Evolutionary conservation across 106 monocot genomes (phyloP), one percentile per base, ranked within the genome.

Genomic region (Amphibolis antarctica): DNA sequence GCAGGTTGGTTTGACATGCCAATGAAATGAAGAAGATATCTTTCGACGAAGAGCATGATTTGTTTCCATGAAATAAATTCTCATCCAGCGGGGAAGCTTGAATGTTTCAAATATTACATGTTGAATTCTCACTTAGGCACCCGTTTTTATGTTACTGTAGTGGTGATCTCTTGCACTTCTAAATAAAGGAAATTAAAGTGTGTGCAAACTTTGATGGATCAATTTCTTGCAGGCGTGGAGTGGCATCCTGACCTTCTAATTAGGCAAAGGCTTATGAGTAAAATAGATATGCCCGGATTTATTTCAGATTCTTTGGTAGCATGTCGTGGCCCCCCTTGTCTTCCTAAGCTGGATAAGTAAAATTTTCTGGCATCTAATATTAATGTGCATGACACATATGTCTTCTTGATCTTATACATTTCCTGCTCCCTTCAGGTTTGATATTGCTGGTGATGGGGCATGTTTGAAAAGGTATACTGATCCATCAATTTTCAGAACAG

Each of bases 391-490:
- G 36, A 29, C 18, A 17, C 45, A 15, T 21, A 18, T 26, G 26
- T 43, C 52, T 19, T 15, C 26, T 51, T 46, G 47, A 26, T 26
- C 47, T 66, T 25, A 66, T n/a, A 12, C 19, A 19, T 30, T 66
- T 20, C 14, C 51, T 66, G 10, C 62, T 67, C 27, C 29, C 64
- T 30, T 71, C 64, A 94, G 94, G 75, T 94, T 94, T 86, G 94
- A 94, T 82, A 67, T 71, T 71, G 86, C 94, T 64, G 93, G 89
- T 72, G 78, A 77, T 69, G 94, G 94, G 14, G 89, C 94, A 44
- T 94, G 89, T 67, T 80, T 94, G 64, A 94, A 86, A 69, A 77
- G 94, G 69, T 94, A 89, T 42, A 80, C 89, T 52, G 83, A 94
- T 79, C 94, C 94, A 56, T 86, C 89, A 57, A 78, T 84, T 70